These are phyloP conservation scores for Linanthus parryae DNA, from an alignment of 148 eudicot genomes.

Conservation along the genomic window DNA sequence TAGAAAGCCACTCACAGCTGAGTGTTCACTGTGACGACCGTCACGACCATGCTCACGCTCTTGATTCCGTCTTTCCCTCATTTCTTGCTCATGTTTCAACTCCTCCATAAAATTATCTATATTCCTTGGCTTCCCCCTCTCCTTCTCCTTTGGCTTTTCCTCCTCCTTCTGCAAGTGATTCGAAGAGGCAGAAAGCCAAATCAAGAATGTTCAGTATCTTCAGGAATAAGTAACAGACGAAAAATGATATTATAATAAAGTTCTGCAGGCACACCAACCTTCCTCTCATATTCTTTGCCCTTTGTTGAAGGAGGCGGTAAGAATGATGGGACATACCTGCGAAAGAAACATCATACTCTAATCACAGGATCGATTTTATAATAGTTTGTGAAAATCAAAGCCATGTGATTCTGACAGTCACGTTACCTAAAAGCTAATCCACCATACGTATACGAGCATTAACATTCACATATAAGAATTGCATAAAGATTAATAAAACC, in stretches of 20 bases:
- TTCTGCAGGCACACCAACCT: constrained; percentile 39
- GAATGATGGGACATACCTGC: constrained; percentile 99
- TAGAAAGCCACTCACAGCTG: constrained; percentile 41
- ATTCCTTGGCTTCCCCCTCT: constrained; percentile 79
- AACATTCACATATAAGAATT: too few species aligned
- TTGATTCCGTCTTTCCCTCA: constrained; percentile 91
- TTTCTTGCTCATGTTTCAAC: constrained; percentile 85
- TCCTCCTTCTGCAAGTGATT: constrained; percentile 43
- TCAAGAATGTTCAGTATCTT: constrained; percentile 6
- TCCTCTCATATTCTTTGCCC: constrained; percentile 75
- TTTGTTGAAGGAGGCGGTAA: constrained; percentile 89
- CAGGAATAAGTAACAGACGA: neutral
- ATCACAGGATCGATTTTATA: too few species aligned
- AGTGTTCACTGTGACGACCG: constrained; percentile 58
- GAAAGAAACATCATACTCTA: constrained; percentile 25
- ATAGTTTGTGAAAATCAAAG: too few species aligned
- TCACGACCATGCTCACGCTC: constrained; percentile 75
- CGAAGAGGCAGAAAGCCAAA: constrained; percentile 7
- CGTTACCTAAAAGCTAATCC: too few species aligned
- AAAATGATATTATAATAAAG: constrained; percentile 2
- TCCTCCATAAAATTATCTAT: constrained; percentile 98
- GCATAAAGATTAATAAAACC: too few species aligned
- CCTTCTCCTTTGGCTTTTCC: constrained; percentile 88
- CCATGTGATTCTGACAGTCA: too few species aligned
- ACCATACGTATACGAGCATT: too few species aligned